Evolutionary conservation across 2,329 filamentous ascomycete species (phyloP).

Genomic region (Alternaria triticina): DNA sequence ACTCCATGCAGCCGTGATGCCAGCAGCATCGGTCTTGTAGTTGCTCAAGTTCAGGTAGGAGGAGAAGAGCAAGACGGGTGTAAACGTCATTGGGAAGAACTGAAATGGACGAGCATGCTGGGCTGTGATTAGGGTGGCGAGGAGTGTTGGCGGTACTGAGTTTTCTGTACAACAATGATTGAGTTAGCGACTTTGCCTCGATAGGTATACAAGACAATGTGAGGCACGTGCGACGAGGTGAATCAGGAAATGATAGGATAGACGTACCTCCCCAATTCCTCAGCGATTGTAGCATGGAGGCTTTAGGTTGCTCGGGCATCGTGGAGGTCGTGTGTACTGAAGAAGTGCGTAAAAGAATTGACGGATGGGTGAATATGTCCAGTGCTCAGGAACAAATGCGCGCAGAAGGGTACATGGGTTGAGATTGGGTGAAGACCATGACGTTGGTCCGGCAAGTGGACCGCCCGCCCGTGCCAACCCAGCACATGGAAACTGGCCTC

Average conservation of each 20-base stretch:
- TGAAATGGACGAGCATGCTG: conserved; percentile 72
- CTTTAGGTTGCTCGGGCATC: conserved; percentile 50
- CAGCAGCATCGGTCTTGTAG: conserved; percentile 68
- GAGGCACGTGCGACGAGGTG: conserved; percentile 5
- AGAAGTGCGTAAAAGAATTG: neutral
- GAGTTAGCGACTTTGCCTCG: conserved; percentile 7
- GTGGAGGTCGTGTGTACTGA: neutral
- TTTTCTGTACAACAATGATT: conserved; percentile 56
- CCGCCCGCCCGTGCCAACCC: conserved; percentile 25
- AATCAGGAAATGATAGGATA: neutral
- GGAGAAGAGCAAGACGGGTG: conserved; percentile 69
- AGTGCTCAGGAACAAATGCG: neutral
- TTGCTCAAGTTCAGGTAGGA: conserved; percentile 69
- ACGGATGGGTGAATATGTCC: neutral
- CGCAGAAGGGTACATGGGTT: conserved; percentile 8
- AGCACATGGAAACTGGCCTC: conserved; percentile 39
- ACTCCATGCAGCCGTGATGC: conserved; percentile 69
- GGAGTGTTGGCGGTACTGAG: conserved; percentile 67
- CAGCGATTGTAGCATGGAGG: conserved; percentile 53
- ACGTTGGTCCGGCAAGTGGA: conserved; percentile 28
- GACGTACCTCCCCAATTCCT: conserved; percentile 61
- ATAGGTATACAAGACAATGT: neutral
- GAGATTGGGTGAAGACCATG: conserved; percentile 28
- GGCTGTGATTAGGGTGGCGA: conserved; percentile 70
- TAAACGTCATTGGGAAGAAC: conserved; percentile 69